Percentiles rank a stretch among this genome's conserved stretches.
phyloP scores from a whole-genome alignment of 1,139 yeast species.

The Spencermartinsiella ligniputridi region DNA sequence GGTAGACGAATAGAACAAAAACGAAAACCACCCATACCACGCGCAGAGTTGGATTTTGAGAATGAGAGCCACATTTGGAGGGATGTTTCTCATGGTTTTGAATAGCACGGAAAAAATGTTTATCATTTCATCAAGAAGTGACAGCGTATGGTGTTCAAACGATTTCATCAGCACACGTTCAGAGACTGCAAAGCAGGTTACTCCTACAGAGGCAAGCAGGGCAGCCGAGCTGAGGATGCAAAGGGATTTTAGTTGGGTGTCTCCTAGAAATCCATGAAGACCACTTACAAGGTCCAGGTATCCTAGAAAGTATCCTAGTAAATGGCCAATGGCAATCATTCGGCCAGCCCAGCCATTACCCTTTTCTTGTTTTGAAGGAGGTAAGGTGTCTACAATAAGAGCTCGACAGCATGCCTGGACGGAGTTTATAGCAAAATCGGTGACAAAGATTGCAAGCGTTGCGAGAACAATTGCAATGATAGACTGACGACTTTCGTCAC shows the following conservation, averaged over 20 bases:
- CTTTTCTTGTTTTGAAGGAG: slow-evolving; percentile 47
- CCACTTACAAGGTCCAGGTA: slow-evolving; percentile 38
- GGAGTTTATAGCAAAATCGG: slow-evolving; percentile 54
- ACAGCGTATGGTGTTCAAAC: slow-evolving; percentile 2
- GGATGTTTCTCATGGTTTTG: slow-evolving; percentile 21
- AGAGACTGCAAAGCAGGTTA: slow-evolving; percentile 38
- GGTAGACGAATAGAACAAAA: slow-evolving; percentile 37
- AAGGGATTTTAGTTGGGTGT: slow-evolving; percentile 48
- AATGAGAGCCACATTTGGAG: slow-evolving; percentile 26
- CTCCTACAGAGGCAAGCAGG: slow-evolving; percentile 37
- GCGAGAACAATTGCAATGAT: slow-evolving; percentile 41
- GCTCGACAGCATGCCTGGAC: slow-evolving; percentile 61
- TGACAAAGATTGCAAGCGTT: slow-evolving; percentile 44
- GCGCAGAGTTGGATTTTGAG: slow-evolving; percentile 34
- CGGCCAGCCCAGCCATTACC: slow-evolving; percentile 76
- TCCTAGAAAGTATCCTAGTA: slow-evolving; percentile 49
- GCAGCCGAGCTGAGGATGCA: slow-evolving; percentile 43
- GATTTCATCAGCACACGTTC: slow-evolving; percentile 22
- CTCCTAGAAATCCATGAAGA: slow-evolving; percentile 39
- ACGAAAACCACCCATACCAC: slow-evolving; percentile 39
- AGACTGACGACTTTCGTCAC: background rate
- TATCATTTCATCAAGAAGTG: slow-evolving; percentile 11
- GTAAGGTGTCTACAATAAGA: slow-evolving; percentile 53
- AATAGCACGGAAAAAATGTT: slow-evolving; percentile 19
- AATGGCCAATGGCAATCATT: slow-evolving; percentile 56